Evolutionary conservation across 148 eudicot species (phyloP).

Genomic region (Rhododendron kiyosumense): DNA sequence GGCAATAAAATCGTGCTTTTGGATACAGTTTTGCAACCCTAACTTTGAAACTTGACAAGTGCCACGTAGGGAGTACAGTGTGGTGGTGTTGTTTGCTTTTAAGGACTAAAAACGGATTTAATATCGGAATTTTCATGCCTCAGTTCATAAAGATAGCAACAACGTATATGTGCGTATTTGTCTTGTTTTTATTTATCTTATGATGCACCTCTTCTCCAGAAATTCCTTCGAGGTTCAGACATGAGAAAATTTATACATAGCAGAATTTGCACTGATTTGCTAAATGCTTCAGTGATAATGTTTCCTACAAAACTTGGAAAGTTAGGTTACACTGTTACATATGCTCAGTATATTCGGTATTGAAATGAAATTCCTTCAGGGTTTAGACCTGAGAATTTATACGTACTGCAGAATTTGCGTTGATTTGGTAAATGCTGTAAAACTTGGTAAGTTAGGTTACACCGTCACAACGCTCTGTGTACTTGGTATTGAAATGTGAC

Average conservation of each 20-base stretch:
- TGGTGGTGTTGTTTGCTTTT: not conserved
- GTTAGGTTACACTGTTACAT: not conserved
- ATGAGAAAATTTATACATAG: not conserved
- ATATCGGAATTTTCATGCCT: not conserved
- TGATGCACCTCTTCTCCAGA: not conserved
- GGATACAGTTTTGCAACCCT: not conserved
- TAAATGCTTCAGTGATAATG: not conserved
- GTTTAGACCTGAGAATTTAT: not conserved
- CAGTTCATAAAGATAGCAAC: not conserved
- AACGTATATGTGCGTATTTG: not conserved
- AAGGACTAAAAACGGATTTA: not conserved
- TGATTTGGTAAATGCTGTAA: conserved; percentile 1
- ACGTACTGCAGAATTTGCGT: not conserved
- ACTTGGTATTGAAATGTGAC: not conserved
- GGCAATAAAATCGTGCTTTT: not conserved
- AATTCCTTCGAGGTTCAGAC: not conserved
- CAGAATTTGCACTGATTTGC: not conserved
- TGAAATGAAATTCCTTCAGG: not conserved
- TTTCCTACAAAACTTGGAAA: not conserved
- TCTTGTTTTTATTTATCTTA: not conserved
- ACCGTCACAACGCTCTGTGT: not conserved
- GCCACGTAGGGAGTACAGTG: not conserved
- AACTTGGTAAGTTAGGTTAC: not conserved
- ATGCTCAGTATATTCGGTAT: not conserved
- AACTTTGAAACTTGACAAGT: not conserved